These are phyloP conservation scores for Plasmodium fragile DNA, from an alignment of 169 alveolate species.

Conservation along the genomic window DNA sequence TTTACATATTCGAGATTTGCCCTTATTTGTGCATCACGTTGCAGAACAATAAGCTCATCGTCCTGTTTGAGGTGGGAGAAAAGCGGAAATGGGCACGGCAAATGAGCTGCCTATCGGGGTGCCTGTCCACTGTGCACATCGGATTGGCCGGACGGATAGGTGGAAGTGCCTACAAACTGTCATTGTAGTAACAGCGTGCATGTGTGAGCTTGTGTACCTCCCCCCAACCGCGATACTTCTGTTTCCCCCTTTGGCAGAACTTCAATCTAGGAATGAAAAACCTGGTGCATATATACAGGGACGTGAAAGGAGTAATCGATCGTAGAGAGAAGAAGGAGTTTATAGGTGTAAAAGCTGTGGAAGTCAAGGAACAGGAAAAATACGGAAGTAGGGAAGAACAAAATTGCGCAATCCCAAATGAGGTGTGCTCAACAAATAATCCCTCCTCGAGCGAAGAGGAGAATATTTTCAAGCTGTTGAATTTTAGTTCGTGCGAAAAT, in stretches of 20 bases:
- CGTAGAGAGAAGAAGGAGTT: background rate
- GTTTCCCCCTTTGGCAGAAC: conserved; percentile 34
- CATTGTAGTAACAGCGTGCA: background rate
- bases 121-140: background rate
- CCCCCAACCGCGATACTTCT: background rate
- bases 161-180: background rate
- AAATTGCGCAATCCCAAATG: background rate
- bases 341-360: conserved; percentile 9
- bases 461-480: conserved; percentile 45
- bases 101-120: background rate
- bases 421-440: conserved; percentile 2
- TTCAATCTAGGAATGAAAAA: conserved; percentile 38
- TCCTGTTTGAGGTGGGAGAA: conserved; percentile 42
- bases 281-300: conserved; percentile 42
- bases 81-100: background rate
- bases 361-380: conserved; percentile 1
- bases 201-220: background rate
- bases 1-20: conserved; percentile 62
- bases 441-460: conserved; percentile 34
- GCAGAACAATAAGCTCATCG: conserved; percentile 20
- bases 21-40: conserved; percentile 50
- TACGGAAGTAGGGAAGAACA: conserved; percentile 16
- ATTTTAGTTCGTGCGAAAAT: conserved; percentile 33
- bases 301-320: conserved; percentile 29
- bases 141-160: background rate